These are phyloP conservation scores for Hemileccinum rubropunctum DNA, from an alignment of 768 basidiomycete genomes.

Conservation along the genomic window DNA sequence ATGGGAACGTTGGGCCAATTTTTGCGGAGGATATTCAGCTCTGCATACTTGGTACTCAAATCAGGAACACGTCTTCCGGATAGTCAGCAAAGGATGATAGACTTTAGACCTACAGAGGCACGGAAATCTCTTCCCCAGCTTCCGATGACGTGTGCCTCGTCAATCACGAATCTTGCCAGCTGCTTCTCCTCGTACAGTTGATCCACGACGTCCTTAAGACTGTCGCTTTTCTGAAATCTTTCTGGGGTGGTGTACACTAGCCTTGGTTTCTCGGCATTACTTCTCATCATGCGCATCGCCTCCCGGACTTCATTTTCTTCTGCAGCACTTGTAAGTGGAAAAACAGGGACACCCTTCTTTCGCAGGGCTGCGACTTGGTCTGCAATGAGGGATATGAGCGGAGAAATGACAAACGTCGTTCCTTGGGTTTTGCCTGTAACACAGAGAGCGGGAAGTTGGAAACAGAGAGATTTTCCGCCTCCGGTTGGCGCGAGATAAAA, in stretches of 20 bases:
- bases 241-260: slow-evolving; percentile 93
- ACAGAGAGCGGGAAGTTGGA: slow-evolving; percentile 89
- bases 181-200: slow-evolving; percentile 53
- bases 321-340: slow-evolving; percentile 63
- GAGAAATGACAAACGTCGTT: slow-evolving; percentile 87
- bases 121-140: slow-evolving; percentile 96
- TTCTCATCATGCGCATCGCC: slow-evolving; percentile 42
- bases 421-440: slow-evolving; percentile 66
- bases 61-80: slow-evolving; percentile 8
- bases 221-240: slow-evolving; percentile 63
- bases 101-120: slow-evolving; percentile 55
- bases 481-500: slow-evolving; percentile 98
- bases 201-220: slow-evolving; percentile 53
- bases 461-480: slow-evolving; percentile 87
- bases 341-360: slow-evolving; percentile 64
- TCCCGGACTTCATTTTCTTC: slow-evolving; percentile 38
- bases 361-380: slow-evolving; percentile 79
- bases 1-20: slow-evolving; percentile 82
- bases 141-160: slow-evolving; percentile 94
- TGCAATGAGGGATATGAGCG: slow-evolving; percentile 82
- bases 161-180: slow-evolving; percentile 88
- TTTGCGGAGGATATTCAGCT: slow-evolving; percentile 63
- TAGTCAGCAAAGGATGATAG: slow-evolving; percentile 1
- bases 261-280: slow-evolving; percentile 44
- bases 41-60: slow-evolving; percentile 53